Percentiles rank a stretch among this genome's conserved stretches.
phyloP scores from a whole-genome alignment of 2,329 filamentous ascomycete species.

The Chaetomiaceae sp. region DNA sequence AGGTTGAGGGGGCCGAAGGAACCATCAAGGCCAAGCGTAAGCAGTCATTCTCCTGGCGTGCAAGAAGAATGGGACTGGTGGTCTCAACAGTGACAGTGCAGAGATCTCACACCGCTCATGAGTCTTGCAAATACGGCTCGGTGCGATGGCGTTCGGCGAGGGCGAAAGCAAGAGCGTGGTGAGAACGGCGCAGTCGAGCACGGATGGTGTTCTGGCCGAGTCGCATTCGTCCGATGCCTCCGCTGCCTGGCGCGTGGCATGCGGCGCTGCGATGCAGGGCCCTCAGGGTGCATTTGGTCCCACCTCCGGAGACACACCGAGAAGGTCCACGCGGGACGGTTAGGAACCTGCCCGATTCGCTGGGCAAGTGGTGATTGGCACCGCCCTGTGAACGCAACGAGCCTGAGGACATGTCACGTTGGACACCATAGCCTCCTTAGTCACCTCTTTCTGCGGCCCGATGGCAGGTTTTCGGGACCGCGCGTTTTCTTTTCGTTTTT shows the following conservation, averaged over 20 bases:
- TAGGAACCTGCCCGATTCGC: constrained; percentile 3
- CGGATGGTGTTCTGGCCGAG: neutral
- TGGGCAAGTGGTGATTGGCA: constrained; percentile 6
- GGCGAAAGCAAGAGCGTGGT: neutral
- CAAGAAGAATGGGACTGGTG: no score
- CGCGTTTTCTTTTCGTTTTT: neutral
- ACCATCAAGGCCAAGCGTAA: constrained; percentile 1
- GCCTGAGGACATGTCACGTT: constrained; percentile 5
- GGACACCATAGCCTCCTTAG: constrained; percentile 10
- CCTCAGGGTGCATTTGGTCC: neutral
- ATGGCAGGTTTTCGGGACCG: neutral
- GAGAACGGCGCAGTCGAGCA: neutral
- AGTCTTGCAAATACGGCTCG: neutral
- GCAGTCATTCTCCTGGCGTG: neutral
- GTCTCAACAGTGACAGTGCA: no score
- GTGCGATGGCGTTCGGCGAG: neutral
- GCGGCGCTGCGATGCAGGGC: constrained; percentile 3
- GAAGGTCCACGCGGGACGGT: neutral
- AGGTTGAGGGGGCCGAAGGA: neutral
- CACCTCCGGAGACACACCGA: neutral
- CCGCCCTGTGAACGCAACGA: neutral
- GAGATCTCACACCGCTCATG: constrained; percentile 4
- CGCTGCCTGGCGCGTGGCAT: constrained; percentile 8
- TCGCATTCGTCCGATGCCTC: constrained; percentile 2
- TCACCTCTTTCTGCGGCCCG: neutral